Evolutionary conservation across 805 yeast species (phyloP).

Genomic region (Schizosaccharomyces octosporus): DNA sequence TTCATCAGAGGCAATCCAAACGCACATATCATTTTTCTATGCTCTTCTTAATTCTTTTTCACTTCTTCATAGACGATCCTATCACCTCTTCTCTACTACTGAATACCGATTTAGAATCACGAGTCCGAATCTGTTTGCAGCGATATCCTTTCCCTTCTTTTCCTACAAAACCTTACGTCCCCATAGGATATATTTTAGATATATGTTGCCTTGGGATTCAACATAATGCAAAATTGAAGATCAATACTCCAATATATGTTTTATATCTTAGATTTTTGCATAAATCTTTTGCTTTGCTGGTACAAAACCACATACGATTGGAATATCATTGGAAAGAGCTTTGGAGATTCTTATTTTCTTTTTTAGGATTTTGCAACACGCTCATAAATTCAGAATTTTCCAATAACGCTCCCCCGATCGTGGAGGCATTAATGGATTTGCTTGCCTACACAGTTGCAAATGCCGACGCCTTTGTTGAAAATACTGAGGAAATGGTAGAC

Average conservation of each 20-base stretch:
- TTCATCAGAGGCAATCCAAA: not conserved
- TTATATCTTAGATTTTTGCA: not conserved
- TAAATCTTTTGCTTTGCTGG: not conserved
- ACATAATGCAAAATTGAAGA: not conserved
- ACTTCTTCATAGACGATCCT: not conserved
- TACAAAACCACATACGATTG: not conserved
- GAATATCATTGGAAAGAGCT: not conserved
- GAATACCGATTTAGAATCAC: not conserved
- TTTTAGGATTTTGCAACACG: not conserved
- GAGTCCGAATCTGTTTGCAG: not conserved
- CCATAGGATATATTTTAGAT: not conserved
- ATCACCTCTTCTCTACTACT: no score
- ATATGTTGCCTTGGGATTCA: not conserved
- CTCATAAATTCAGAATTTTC: not conserved
- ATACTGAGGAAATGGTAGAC: not conserved
- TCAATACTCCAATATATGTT: not conserved
- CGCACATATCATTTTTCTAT: not conserved
- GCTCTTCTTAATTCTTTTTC: not conserved
- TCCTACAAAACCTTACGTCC: not conserved
- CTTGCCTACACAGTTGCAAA: not conserved
- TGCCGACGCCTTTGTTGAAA: not conserved
- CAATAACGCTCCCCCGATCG: not conserved
- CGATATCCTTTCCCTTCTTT: not conserved
- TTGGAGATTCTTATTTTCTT: not conserved
- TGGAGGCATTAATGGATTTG: not conserved